Evolutionary conservation across 2,329 filamentous ascomycete species (phyloP), one percentile per base, ranked within the genome.

Genomic region (Arthrinium puccinioides): DNA sequence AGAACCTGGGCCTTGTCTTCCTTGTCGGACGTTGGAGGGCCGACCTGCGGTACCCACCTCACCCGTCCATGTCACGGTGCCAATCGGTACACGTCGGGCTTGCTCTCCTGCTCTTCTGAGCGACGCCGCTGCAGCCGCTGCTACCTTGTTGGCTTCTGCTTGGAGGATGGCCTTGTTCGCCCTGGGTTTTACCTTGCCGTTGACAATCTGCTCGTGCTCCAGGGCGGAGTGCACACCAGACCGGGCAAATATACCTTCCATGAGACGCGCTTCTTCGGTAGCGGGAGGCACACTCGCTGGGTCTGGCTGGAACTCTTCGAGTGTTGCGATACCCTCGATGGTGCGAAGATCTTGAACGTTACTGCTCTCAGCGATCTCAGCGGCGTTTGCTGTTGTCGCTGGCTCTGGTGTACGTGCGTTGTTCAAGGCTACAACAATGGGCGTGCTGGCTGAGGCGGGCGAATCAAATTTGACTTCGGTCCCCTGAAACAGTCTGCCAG

Each of bases 1-100:
- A 2, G 76, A 76, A 45, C 69, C 66, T 5, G 73, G 72, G 4
- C 70, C 74, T 23, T 61, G 70, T 9, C 59, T 61, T 21, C 53
- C 62, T 1, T 70, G 69, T 15, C 66, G 70, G 39, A 60, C 63
- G 24, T 66, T 69, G 19, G 77, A 73, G 1, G 84, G 84, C 24
- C 84, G 72, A 2, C 89, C 90, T 5, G 79, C 80, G 34, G 82
- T 74, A 9, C 90, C 90, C 32, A 84, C 79, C 49, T 84, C 78
- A 2, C 92, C 90, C 0, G 90, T 97, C 90, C 90, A 97, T 1
- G 90, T 96, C 8, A 92, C 86, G 0, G 85, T 87, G 7, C 90
- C 90, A 21, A 87, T 81, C 0, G 86, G 86, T 2, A 90, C 69
- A 8, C 69, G 72, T 9, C 79, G 73, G 3, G 89, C 87, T 21